Base-by-base conservation (phyloP, 768 basidiomycete genomes). In the Amanita brunnescens region DNA sequence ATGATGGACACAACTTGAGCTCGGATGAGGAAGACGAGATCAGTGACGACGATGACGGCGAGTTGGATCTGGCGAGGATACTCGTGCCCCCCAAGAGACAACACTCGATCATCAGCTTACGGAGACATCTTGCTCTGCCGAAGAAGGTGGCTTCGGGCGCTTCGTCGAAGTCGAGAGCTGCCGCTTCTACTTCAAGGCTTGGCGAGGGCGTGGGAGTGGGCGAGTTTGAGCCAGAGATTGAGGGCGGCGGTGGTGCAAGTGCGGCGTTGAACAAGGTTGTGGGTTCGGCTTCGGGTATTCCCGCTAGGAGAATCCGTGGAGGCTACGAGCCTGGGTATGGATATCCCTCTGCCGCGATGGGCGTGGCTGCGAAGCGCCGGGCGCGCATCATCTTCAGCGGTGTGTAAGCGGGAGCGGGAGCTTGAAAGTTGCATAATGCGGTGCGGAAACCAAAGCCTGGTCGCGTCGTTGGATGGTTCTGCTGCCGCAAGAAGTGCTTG, bases 41-140 rank as follows among this genome's bases (percentile, higher is more conserved):
- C 33, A 48, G 47, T 42, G 61, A 59, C 33, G 73, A 73, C 6
- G 70, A 68, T 6, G 71, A 71, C 5, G 70, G 71, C 13, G 86
- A 87, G 59, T 67, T 87, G 41, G 76, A 81, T 59, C 70, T 88
- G 35, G 80, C 83, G 13, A 74, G 75, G 23, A 73, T 88, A 50
- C 77, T 89, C 32, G 78, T 85, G 23, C 83, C 79, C 6, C 75
- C 87, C 16, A 85, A 80, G 61, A 72, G 86, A 23, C 86, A 89
- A 60, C 75, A 81, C 53, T 87, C 85, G 14, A 87, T 88, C 55
- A 77, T 72, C 57, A 87, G 85, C 61, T 67, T 89, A 51, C 71
- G 85, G 51, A 81, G 71, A 54, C 85, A 87, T 58, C 69, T 88
- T 16, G 56, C 35, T 39, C 16, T 34, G 13, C 32, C 49, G 51